Conservation (phyloP, 768 basidiomycete genomes). For the Pholiota microspora region DNA sequence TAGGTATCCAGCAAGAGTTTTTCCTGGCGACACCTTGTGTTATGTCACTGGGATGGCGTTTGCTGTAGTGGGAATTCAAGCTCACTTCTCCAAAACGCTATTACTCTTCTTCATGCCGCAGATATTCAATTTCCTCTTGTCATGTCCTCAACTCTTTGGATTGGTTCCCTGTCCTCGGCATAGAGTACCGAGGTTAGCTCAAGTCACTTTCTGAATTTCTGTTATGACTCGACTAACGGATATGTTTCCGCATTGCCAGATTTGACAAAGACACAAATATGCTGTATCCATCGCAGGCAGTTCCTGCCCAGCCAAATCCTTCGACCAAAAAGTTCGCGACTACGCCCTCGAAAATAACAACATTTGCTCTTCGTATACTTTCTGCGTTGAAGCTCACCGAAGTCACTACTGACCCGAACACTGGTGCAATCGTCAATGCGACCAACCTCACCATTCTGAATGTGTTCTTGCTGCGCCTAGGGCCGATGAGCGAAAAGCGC, state of each 20-base stretch:
- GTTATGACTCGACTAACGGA: constrained; percentile 2
- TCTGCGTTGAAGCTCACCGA: constrained; percentile 64
- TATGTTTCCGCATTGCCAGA: constrained; percentile 35
- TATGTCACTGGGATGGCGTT: constrained; percentile 99
- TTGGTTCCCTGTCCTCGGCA: constrained; percentile 94
- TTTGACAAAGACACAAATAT: constrained; percentile 73
- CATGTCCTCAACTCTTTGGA: constrained; percentile 92
- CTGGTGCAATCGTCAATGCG: constrained; percentile 59
- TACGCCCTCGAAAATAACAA: constrained; percentile 54
- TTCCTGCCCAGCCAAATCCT: constrained; percentile 31
- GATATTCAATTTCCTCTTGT: constrained; percentile 95
- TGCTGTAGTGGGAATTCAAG: constrained; percentile 95
- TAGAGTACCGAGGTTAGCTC: constrained; percentile 78
- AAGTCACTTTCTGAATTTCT: neutral
- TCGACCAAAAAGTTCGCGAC: constrained; percentile 42
- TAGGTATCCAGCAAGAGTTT: constrained; percentile 97
- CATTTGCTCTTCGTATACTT: constrained; percentile 56
- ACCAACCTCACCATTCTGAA: constrained; percentile 95
- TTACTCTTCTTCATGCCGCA: constrained; percentile 97
- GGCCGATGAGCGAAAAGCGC: constrained; percentile 82
- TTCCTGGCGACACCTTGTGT: constrained; percentile 96
- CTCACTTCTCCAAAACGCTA: constrained; percentile 95
- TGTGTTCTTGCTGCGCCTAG: constrained; percentile 73
- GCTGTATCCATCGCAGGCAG: constrained; percentile 62
- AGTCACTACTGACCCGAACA: constrained; percentile 53